Evolutionary conservation across 352 stramenopile species (phyloP), one percentile per base, ranked within the genome.

Genomic region (Stramenopiles sp.): DNA sequence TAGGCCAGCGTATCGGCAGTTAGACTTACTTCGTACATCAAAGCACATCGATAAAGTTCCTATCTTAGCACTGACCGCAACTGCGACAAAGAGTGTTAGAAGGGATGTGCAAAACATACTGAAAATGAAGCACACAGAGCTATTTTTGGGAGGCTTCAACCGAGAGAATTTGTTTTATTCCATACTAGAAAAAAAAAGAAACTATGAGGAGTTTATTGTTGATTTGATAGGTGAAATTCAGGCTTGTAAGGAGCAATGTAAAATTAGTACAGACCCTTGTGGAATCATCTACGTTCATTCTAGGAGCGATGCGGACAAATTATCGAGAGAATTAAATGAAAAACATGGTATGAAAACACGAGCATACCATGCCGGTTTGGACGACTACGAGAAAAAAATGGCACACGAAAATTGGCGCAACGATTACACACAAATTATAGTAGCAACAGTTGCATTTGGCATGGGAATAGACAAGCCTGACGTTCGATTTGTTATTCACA

Each of bases 401-500:
- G 85, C 91, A 55, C 89, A 91, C 78, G 82, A 83, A 80, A 87
- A 82, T 76, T 93, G 89, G 89, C 90, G 91, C 86, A 80, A 81
- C 30, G 90, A 90, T 76, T 78, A 88, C 30, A 90, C 84, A 0
- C 86, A 96, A 84, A 91, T 97, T 25, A 92, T 97, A 0, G 92
- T 96, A 0, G 92, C 92, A 1, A 97, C 92, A 0, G 96, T 97
- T 83, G 92, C 92, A 1, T 97, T 97, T 89, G 93, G 93, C 0
- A 83, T 97, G 33, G 93, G 93, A 4, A 97, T 97, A 83, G 95
- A 97, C 86, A 96, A 97, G 80, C 91, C 92, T 4, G 89, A 95
- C 76, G 91, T 96, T 67, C 90, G 91, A 31, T 94, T 92, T 84
- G 91, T 97, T 7, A 85, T 95, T 39, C 92, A 96, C 86, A 90